phyloP scores from a whole-genome alignment of 2,329 filamentous ascomycete genomes.

The Penicillium palitans region DNA sequence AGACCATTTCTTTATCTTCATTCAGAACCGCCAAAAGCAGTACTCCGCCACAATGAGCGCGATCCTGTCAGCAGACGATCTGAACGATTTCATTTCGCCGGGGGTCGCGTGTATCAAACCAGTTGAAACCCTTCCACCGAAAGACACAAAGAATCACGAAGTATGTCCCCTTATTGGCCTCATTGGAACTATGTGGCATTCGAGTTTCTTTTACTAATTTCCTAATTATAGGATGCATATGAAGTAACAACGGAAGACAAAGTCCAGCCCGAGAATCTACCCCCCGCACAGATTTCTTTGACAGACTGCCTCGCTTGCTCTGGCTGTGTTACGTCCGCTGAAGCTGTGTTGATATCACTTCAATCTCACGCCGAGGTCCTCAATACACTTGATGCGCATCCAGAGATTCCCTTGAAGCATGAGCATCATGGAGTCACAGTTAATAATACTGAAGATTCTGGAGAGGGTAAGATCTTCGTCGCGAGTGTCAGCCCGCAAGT shows the following conservation, averaged over 20 bases:
- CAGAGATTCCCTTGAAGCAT: constrained; percentile 40
- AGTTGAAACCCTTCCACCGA: constrained; percentile 80
- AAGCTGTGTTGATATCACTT: constrained; percentile 92
- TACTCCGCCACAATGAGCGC: constrained; percentile 72
- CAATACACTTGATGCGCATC: constrained; percentile 68
- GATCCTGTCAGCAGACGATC: constrained; percentile 91
- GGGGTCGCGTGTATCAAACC: constrained; percentile 98
- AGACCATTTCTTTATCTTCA: neutral
- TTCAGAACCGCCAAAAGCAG: constrained; percentile 16
- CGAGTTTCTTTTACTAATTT: constrained; percentile 22
- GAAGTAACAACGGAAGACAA: constrained; percentile 95
- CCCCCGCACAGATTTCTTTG: constrained; percentile 87
- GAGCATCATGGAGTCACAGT: constrained; percentile 44
- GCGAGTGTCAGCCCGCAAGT: constrained; percentile 92
- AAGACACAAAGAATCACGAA: constrained; percentile 50
- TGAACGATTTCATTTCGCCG: constrained; percentile 98
- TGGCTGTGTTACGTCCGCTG: constrained; percentile 94
- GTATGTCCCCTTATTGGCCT: constrained; percentile 36
- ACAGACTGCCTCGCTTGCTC: constrained; percentile 98
- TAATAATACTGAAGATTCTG: constrained; percentile 34
- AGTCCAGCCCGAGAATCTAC: constrained; percentile 56
- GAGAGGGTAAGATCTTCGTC: constrained; percentile 74
- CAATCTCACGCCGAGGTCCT: constrained; percentile 94
- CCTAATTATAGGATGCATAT: constrained; percentile 56
- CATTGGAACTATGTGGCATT: neutral